phyloP scores from a whole-genome alignment of 306 rosid genomes.

The Vigna angularis region DNA sequence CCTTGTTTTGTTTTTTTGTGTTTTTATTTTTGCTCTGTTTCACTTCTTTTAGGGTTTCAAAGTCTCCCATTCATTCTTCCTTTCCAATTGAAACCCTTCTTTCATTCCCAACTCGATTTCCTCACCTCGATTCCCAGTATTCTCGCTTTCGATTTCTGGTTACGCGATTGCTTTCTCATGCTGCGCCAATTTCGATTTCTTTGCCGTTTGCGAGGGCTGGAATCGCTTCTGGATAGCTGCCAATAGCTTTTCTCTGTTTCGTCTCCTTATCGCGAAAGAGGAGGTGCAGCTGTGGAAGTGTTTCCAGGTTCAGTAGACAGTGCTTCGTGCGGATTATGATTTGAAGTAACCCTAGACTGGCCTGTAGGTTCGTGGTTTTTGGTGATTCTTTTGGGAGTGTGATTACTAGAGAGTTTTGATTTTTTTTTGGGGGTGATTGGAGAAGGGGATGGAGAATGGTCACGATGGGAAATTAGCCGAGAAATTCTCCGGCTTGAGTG shows the following conservation, averaged over 20 bases:
- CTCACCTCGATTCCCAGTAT: slow-evolving; percentile 15
- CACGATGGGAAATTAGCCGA: slow-evolving; percentile 70
- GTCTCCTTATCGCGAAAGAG: neutral
- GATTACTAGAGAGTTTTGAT: neutral
- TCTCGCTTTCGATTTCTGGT: neutral
- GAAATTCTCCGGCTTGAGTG: slow-evolving; percentile 71
- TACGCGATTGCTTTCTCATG: neutral
- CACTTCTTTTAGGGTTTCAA: slow-evolving; percentile 49
- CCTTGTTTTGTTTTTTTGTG: slow-evolving; percentile 22
- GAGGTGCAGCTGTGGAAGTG: slow-evolving; percentile 6
- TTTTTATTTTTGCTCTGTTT: neutral
- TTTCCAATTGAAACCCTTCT: slow-evolving; percentile 9
- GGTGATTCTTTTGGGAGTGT: slow-evolving; percentile 45
- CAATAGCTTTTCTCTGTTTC: neutral
- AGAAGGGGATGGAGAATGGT: slow-evolving; percentile 85
- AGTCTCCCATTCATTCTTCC: slow-evolving; percentile 25
- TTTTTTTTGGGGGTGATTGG: slow-evolving; percentile 15
- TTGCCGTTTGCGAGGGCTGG: slow-evolving; percentile 36
- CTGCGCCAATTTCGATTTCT: slow-evolving; percentile 4
- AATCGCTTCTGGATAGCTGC: slow-evolving; percentile 17
- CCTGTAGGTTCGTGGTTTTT: slow-evolving; percentile 13
- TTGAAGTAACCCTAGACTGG: slow-evolving; percentile 32
- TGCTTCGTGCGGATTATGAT: slow-evolving; percentile 13
- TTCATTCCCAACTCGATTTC: slow-evolving; percentile 28
- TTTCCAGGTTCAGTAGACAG: slow-evolving; percentile 30